Evolutionary conservation across 306 rosid species (phyloP), one percentile per base, ranked within the genome.

Genomic region (Styphnolobium japonicum): DNA sequence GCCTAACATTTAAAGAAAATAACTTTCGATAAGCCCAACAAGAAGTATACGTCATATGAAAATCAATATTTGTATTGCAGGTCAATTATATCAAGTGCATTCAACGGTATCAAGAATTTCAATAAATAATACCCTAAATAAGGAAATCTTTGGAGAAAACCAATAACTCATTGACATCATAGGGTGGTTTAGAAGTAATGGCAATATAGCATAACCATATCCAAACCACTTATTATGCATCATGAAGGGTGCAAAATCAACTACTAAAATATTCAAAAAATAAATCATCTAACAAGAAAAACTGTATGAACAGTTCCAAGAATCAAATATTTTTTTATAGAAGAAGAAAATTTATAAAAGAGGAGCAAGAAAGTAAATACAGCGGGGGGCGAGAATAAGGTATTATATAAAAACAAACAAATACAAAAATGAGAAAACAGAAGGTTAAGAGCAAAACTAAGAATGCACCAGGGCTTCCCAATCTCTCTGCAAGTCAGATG

Each of bases 1-100:
- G 93, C 91, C 98, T 94, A 81, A 27, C 69, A 90, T 75, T 33
- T 80, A 81, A 71, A 48, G 62, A 53, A 51, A 12, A 84, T 4
- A 73, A 74, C 16, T 43, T 81, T 52, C 7, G 2, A 43, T 85
- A 21, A 82, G 84, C 72, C 21, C 43, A 62, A 78, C 3, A 45
- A 18, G 46, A 81, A 61, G 42, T 58, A 78, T 61, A 73, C 42
- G 64, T 10, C 48, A 64, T 16, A 40, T 57, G 83, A 57, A 49
- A 39, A 55, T 46, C 14, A 78, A 67, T 37, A 62, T 58, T 48
- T 72, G 71, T 19, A 40, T 45, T 42, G 52, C 76, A 55, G 37
- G 55, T 60, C 67, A 65, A 25, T 31, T 57, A 64, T 23, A 67
- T 43, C 31, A 77, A 66, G 65, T 58, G 75, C 73, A 67, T 60